A percentile compares a stretch with the other conserved stretches of the same genome.
These are phyloP conservation scores for Barnettozyma vustinii DNA, from an alignment of 805 yeast genomes.

Conservation along the genomic window DNA sequence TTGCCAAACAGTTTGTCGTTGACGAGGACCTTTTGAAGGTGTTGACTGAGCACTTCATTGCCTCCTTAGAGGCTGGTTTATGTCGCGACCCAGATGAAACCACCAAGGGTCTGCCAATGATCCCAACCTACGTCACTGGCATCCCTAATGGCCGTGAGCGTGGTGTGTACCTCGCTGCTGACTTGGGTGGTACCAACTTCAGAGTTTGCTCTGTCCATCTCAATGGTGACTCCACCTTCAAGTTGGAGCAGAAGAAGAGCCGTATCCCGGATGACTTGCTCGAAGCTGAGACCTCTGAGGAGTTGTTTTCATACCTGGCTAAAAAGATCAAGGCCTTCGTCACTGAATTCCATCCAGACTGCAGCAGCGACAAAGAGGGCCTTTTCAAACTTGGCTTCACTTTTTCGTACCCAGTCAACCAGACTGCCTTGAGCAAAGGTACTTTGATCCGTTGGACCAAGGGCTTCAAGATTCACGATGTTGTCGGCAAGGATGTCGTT, in stretches of 20 bases:
- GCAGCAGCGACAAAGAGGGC: slow-evolving; percentile 17
- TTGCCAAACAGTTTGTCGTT: slow-evolving; percentile 20
- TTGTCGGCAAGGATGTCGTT: slow-evolving; percentile 81
- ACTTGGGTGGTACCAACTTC: slow-evolving; percentile 94
- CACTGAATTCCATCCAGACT: slow-evolving; percentile 49
- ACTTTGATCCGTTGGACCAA: slow-evolving; percentile 92
- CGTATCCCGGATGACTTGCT: slow-evolving; percentile 76
- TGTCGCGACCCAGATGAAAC: slow-evolving; percentile 31
- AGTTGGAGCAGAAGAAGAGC: slow-evolving; percentile 67
- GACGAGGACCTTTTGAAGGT: slow-evolving; percentile 13
- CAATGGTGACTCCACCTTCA: slow-evolving; percentile 74
- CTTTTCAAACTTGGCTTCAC: slow-evolving; percentile 82
- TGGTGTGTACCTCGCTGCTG: slow-evolving; percentile 85
- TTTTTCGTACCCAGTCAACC: slow-evolving; percentile 89
- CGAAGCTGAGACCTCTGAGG: slow-evolving; percentile 56
- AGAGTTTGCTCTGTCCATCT: slow-evolving; percentile 85
- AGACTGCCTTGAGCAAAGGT: slow-evolving; percentile 75
- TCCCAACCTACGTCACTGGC: slow-evolving; percentile 83
- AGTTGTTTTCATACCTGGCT: slow-evolving; percentile 73
- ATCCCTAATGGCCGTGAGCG: slow-evolving; percentile 82
- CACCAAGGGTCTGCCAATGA: slow-evolving; percentile 70
- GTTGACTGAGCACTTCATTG: slow-evolving; percentile 46
- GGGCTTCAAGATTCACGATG: slow-evolving; percentile 83
- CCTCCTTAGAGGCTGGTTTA: slow-evolving; percentile 58
- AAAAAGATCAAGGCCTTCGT: slow-evolving; percentile 62